Percentiles rank a stretch among this genome's conserved stretches.
Conservation (phyloP, 768 basidiomycete species). For the Mrakia hoshinonis region DNA sequence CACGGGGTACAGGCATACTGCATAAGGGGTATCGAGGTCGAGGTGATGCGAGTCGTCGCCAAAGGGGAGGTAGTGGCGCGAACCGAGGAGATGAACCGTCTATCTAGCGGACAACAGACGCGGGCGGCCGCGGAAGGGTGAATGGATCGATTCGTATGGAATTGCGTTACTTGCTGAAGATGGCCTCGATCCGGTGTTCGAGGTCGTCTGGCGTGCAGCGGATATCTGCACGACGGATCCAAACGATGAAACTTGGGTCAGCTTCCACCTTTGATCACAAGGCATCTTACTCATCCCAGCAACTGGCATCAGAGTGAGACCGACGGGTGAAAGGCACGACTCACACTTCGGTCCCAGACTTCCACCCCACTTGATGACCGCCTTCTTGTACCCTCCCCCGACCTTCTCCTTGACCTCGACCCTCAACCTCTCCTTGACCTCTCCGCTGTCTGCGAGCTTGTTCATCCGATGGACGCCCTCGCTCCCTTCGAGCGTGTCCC, state of each 20-base stretch:
- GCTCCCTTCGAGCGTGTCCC: conserved; percentile 23
- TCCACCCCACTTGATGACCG: conserved; percentile 11
- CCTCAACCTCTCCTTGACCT: conserved; percentile 15
- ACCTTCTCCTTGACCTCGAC: conserved; percentile 10
- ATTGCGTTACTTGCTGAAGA: too few species aligned
- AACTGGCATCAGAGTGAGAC: background rate
- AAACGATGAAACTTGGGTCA: background rate
- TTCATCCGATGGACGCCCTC: conserved; percentile 17
- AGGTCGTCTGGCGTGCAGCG: conserved; percentile 17
- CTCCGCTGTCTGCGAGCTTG: conserved; percentile 7
- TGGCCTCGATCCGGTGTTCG: conserved; percentile 1
- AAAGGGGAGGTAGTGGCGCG: too few species aligned
- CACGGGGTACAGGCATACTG: too few species aligned
- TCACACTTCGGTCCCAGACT: conserved; percentile 14
- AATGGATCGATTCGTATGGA: too few species aligned
- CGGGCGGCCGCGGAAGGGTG: too few species aligned
- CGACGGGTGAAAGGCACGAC: background rate
- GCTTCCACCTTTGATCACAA: background rate
- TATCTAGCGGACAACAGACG: too few species aligned
- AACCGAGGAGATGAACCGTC: too few species aligned
- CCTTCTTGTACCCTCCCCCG: background rate
- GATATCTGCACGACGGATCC: conserved; percentile 6
- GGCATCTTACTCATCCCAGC: background rate
- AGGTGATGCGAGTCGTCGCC: too few species aligned
- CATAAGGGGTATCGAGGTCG: too few species aligned